A percentile compares a stretch with the other conserved stretches of the same genome.
Evolutionary conservation across 2,329 filamentous ascomycete genomes (phyloP).

Genomic region (Aspergillus quadricinctus): DNA sequence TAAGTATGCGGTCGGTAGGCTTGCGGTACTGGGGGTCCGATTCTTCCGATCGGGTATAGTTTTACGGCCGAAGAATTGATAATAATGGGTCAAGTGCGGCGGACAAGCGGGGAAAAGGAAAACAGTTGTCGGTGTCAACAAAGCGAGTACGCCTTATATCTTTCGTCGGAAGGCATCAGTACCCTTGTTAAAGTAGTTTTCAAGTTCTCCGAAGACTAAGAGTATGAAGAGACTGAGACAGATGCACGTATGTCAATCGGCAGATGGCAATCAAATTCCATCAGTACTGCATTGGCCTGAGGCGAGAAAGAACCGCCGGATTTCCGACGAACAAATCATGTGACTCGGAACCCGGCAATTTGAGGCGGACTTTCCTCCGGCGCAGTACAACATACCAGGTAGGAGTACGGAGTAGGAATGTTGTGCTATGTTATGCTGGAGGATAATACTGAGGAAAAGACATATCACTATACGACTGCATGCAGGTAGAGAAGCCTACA

Average conservation of each 20-base stretch:
- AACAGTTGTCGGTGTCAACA: not conserved
- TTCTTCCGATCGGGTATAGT: not conserved
- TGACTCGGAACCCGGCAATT: constrained; percentile 15
- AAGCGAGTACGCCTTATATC: not conserved
- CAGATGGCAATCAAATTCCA: not conserved
- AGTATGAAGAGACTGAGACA: not conserved
- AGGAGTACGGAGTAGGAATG: not conserved
- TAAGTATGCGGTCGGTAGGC: not conserved
- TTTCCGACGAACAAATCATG: constrained; percentile 16
- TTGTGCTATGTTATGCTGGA: not conserved
- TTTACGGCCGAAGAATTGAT: not conserved
- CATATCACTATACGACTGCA: not conserved
- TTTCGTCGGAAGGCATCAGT: not conserved
- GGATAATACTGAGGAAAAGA: not conserved
- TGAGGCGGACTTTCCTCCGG: not conserved
- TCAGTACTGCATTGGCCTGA: not conserved
- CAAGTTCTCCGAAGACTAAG: not conserved
- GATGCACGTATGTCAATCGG: not conserved
- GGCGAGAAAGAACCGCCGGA: constrained; percentile 18
- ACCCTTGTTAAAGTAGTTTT: not conserved
- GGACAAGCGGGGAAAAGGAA: not conserved
- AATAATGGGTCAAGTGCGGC: not conserved
- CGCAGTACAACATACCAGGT: not conserved
- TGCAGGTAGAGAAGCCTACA: constrained; percentile 6
- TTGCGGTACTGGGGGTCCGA: not conserved